Evolutionary conservation across 2,329 filamentous ascomycete species (phyloP), one percentile per base, ranked within the genome.

Genomic region (Pochonia chlamydosporia): DNA sequence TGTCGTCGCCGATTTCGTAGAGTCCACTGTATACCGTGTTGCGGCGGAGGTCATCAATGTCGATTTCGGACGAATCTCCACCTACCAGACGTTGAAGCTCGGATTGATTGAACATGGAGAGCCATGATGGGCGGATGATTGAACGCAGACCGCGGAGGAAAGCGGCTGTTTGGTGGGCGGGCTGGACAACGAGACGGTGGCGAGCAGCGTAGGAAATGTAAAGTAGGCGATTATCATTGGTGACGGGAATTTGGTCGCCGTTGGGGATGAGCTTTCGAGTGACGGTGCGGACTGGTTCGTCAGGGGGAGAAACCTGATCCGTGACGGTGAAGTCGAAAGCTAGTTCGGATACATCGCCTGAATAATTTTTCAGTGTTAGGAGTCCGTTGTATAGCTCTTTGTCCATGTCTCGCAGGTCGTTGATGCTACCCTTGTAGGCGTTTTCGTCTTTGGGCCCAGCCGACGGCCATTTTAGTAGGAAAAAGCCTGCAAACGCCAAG

Each of bases 71-170:
- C 24, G 83, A 85, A 57, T 95, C 90, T 37, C 93, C 93, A 45
- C 90, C 89, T 14, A 99, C 87, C 5, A 99, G 82, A 1, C 89
- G 93, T 68, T 97, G 93, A 4, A 99, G 78, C 64, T 99, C 93
- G 3, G 82, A 82, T 64, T 96, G 92, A 65, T 99, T 99, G 74
- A 99, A 99, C 93, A 99, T 97, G 58, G 86, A 90, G 4, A 99
- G 78, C 93, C 93, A 99, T 3, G 82, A 81, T 0, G 92, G 91
- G 49, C 91, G 85, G 54, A 99, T 93, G 61, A 99, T 95, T 54
- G 84, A 77, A 20, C 87, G 82, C 1, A 99, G 80, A 0, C 93
- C 93, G 47, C 82, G 82, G 7, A 99, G 77, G 64, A 99, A 99
- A 1, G 90, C 89, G 20, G 82, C 78, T 1, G 91, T 96, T 61